A percentile compares a stretch with the other conserved stretches of the same genome.
Evolutionary conservation across 495 filamentous ascomycete genomes (phyloP).

Genomic region (Lindgomyces ingoldianus): DNA sequence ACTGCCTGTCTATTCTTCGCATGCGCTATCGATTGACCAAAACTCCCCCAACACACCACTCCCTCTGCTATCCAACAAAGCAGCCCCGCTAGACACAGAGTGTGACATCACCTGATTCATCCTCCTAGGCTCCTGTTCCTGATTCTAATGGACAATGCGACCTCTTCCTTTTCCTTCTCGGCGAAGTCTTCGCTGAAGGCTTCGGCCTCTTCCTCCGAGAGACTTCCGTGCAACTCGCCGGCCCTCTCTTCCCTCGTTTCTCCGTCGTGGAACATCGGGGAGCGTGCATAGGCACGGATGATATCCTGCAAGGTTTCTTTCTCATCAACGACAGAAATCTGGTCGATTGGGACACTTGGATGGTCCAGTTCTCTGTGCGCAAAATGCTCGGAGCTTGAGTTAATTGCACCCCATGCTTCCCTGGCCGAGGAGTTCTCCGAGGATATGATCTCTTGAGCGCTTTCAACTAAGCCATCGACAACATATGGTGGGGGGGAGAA

Average conservation of each 20-base stretch:
- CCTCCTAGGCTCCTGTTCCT: conserved; percentile 17
- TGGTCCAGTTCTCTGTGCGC: too few species aligned
- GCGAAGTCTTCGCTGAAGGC: neutral
- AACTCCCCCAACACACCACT: neutral
- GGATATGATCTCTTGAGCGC: neutral
- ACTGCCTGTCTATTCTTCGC: neutral
- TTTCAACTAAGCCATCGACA: neutral
- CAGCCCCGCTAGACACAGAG: too few species aligned
- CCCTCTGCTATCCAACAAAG: too few species aligned
- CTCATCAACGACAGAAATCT: neutral
- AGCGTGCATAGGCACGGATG: conserved; percentile 15
- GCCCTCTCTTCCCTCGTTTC: conserved; percentile 2
- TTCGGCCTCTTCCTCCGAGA: neutral
- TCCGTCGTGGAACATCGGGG: conserved; percentile 13
- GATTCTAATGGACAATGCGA: conserved; percentile 1
- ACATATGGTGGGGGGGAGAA: neutral
- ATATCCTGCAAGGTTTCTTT: conserved; percentile 27
- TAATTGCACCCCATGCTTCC: too few species aligned
- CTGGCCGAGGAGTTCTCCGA: neutral
- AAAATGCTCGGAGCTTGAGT: too few species aligned
- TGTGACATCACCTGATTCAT: neutral
- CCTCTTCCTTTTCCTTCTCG: neutral
- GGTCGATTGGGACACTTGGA: neutral
- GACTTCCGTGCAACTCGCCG: neutral
- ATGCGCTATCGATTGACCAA: too few species aligned